Evolutionary conservation across 495 filamentous ascomycete genomes (phyloP), one percentile per base, ranked within the genome.

Genomic region (Hypomontagnella monticulosa): DNA sequence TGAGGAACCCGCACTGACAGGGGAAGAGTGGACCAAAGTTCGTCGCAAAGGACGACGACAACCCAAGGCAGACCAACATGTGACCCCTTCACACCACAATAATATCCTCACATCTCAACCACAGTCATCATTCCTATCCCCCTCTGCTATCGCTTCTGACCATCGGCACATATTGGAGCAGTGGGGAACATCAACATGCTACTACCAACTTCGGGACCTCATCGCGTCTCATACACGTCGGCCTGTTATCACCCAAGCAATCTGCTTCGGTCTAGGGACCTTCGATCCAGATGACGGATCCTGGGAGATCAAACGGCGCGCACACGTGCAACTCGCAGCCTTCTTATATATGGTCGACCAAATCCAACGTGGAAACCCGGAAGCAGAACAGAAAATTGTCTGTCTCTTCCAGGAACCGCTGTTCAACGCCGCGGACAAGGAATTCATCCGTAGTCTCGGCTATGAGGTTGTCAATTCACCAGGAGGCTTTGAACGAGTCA

Each of bases 401-500:
- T 76, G 84, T 47, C 74, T 85, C 61, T 83, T 88, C 18, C 91
- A 93, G 77, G 91, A 93, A 47, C 91, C 91, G 5, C 68, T 84
- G 63, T 92, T 92, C 76, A 91, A 86, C 51, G 41, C 72, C 6
- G 72, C 82, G 5, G 91, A 93, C 67, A 80, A 77, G 19, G 65
- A 73, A 0, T 89, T 91, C 57, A 81, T 92, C 37, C 33, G 61
- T 0, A 74, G 67, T 9, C 75, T 88, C 0, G 79, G 79, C 16
- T 81, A 89, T 32, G 75, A 76, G 16, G 83, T 88, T 10, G 80
- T 89, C 32, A 65, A 85, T 2, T 77, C 82, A 33, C 90, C 90
- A 0, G 59, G 38, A 0, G 91, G 79, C 0, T 89, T 91, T 67
- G 61, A 79, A 0, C 48, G 75, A 2, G 81, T 92, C 10, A 79